Evolutionary conservation across 495 filamentous ascomycete genomes (phyloP).

Genomic region (Beverwykella pulmonaria): DNA sequence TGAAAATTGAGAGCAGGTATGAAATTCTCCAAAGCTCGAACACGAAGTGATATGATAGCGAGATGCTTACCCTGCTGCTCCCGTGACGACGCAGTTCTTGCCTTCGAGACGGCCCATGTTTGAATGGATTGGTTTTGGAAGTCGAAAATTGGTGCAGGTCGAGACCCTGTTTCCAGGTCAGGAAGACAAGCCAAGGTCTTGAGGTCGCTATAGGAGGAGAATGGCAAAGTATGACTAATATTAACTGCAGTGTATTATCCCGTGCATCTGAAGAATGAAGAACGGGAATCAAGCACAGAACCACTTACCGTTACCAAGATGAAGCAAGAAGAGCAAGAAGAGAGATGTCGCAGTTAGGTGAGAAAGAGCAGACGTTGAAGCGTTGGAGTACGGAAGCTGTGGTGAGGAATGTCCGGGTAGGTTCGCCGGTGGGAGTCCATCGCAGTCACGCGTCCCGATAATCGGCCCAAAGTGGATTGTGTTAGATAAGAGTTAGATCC

Average conservation of each 20-base stretch:
- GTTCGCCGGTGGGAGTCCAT: slow-evolving; percentile 21
- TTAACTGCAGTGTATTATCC: background rate
- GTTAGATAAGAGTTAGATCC: slow-evolving; percentile 32
- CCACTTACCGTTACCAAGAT: background rate
- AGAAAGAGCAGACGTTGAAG: background rate
- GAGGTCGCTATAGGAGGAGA: background rate
- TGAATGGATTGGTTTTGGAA: slow-evolving; percentile 20
- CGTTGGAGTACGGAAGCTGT: background rate
- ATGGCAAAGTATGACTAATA: slow-evolving; percentile 22
- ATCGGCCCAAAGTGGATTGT: slow-evolving; percentile 30
- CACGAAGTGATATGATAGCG: background rate
- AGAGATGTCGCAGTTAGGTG: background rate
- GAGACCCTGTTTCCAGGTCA: slow-evolving; percentile 8
- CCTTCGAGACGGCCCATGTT: slow-evolving; percentile 67
- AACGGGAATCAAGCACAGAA: background rate
- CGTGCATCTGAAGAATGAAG: background rate
- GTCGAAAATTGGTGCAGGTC: background rate
- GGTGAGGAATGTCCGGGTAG: slow-evolving; percentile 18
- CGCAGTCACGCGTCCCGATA: slow-evolving; percentile 14
- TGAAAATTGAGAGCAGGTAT: too few relatives aligned
- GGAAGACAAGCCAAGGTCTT: background rate
- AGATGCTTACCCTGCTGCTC: slow-evolving; percentile 78
- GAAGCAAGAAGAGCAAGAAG: slow-evolving; percentile 4
- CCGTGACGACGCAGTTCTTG: slow-evolving; percentile 94
- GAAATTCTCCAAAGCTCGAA: too few relatives aligned